phyloP scores from a whole-genome alignment of 768 basidiomycete genomes.

The Panaeolus cyanescens region DNA sequence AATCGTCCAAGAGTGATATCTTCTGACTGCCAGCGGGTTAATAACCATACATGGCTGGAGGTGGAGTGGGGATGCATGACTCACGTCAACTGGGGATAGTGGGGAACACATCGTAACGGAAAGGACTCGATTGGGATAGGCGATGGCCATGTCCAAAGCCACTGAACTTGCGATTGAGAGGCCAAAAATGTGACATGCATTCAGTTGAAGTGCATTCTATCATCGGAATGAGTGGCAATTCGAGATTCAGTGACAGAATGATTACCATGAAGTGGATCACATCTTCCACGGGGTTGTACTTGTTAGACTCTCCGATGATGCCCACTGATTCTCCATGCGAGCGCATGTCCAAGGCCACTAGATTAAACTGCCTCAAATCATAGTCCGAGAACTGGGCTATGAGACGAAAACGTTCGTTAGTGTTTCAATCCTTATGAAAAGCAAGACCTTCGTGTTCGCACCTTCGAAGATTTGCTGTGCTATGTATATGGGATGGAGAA shows the following conservation, averaged over 20 bases:
- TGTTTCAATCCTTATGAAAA: background rate
- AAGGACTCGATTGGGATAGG: constrained; percentile 28
- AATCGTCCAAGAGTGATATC: constrained; percentile 27
- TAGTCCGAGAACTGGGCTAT: constrained; percentile 38
- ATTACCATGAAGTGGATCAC: constrained; percentile 33
- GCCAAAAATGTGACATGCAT: constrained; percentile 37
- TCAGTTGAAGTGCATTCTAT: constrained; percentile 32
- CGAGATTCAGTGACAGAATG: background rate
- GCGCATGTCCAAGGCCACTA: constrained; percentile 36
- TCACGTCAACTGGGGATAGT: constrained; percentile 31
- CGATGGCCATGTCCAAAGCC: constrained; percentile 32
- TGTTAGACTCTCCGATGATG: constrained; percentile 18
- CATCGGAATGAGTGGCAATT: background rate
- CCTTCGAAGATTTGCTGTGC: constrained; percentile 35
- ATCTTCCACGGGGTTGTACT: constrained; percentile 32
- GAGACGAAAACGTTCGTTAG: background rate
- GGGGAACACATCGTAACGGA: constrained; percentile 41
- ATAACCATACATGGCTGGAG: background rate
- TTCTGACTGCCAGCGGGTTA: constrained; percentile 20
- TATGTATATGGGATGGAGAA: constrained; percentile 37
- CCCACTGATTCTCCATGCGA: constrained; percentile 32
- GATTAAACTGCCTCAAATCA: constrained; percentile 37
- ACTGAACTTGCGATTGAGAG: constrained; percentile 34
- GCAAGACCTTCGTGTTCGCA: constrained; percentile 14
- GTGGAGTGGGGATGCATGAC: background rate